These are phyloP conservation scores for Eucalyptus rudis DNA, from an alignment of 345 rosid species.

Conservation along the genomic window DNA sequence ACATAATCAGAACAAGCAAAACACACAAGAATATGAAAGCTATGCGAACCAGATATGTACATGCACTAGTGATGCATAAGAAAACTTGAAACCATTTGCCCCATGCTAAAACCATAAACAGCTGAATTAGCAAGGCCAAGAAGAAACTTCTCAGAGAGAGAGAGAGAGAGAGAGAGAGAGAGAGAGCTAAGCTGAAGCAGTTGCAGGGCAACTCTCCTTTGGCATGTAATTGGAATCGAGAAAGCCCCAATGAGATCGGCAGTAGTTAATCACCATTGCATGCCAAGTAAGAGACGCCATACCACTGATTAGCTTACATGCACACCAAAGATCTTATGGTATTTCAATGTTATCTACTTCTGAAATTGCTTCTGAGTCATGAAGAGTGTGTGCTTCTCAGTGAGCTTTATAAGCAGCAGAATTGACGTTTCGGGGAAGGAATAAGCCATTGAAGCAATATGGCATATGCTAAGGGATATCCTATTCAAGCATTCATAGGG, in stretches of 20 bases:
- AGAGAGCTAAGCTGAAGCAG: neutral
- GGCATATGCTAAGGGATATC: neutral
- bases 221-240: constrained; percentile 13
- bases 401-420: neutral
- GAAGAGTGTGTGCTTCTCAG: neutral
- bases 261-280: neutral
- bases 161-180: neutral
- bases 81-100: neutral
- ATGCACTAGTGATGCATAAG: neutral
- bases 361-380: neutral
- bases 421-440: neutral
- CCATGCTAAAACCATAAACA: neutral
- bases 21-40: neutral
- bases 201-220: constrained; percentile 41
- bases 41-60: neutral
- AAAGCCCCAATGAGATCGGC: neutral
- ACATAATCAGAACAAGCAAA: neutral
- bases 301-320: constrained; percentile 15
- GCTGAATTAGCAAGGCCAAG: too few relatives aligned
- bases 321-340: neutral
- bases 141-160: neutral
- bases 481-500: neutral
- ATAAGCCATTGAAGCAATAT: neutral
- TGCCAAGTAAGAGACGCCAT: constrained; percentile 31
- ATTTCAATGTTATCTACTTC: neutral